A percentile compares a stretch with the other conserved stretches of the same genome.
These are phyloP conservation scores for Pythium grandisporangium DNA, from an alignment of 352 stramenopile genomes.

Conservation along the genomic window DNA sequence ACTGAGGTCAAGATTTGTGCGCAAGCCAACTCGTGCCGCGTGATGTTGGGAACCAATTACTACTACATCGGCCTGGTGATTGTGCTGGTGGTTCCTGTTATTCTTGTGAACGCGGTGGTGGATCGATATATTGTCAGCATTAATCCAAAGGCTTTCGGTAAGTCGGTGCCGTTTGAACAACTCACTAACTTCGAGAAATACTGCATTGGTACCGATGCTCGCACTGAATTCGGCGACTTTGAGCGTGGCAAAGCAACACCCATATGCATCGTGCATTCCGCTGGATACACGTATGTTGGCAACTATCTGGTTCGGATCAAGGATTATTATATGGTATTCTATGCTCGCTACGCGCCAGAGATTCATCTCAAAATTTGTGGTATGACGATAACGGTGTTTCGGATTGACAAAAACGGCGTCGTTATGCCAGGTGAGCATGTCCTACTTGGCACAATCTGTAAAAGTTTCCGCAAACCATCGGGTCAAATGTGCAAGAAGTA, in stretches of 20 bases:
- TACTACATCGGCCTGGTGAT: conserved; percentile 6
- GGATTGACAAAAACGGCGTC: conserved; percentile 4
- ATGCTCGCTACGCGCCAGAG: conserved; percentile 1
- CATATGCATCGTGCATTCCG: conserved; percentile 12
- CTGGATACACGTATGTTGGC: conserved; percentile 12
- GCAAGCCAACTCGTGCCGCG: conserved; percentile 6
- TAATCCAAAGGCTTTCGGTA: not conserved
- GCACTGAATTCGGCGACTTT: conserved; percentile 6
- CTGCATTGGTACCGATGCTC: conserved; percentile 9
- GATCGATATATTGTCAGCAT: conserved; percentile 2
- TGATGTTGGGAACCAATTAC: conserved; percentile 3
- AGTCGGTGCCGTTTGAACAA: not conserved
- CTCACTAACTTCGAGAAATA: conserved; percentile 13
- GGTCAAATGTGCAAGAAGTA: no score
- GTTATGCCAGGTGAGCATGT: no score
- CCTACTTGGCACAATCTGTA: no score
- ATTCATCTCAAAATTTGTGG: conserved; percentile 6
- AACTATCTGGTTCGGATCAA: conserved; percentile 11
- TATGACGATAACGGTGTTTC: conserved; percentile 12
- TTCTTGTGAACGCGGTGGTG: conserved; percentile 1
- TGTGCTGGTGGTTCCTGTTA: conserved; percentile 2
- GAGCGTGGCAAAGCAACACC: conserved; percentile 4
- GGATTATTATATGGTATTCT: conserved; percentile 12
- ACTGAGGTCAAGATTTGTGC: conserved; percentile 6
- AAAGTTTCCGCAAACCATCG: no score